Evolutionary conservation across 1,139 yeast genomes (phyloP).

Genomic region (Blastobotrys indianensis): DNA sequence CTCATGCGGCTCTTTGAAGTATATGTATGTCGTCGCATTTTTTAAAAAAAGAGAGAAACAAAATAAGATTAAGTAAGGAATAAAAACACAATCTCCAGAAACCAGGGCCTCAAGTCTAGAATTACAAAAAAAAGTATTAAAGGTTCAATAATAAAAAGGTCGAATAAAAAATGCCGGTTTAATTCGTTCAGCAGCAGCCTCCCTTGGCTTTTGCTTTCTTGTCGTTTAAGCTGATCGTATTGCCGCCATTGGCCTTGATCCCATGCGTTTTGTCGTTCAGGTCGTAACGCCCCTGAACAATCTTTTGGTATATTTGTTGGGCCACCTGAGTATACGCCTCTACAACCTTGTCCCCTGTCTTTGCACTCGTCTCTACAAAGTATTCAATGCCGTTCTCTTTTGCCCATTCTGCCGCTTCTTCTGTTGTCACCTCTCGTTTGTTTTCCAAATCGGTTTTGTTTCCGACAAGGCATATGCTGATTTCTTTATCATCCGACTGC

Average conservation of each 20-base stretch:
- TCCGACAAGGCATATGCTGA: constrained; percentile 85
- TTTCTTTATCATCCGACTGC: constrained; percentile 70
- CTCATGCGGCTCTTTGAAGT: not conserved
- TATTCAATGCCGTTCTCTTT: constrained; percentile 82
- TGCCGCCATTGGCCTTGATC: constrained; percentile 24
- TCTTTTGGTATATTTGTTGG: constrained; percentile 47
- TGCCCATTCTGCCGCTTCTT: constrained; percentile 77
- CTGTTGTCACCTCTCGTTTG: constrained; percentile 69
- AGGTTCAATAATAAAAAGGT: too few species aligned
- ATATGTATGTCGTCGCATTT: not conserved
- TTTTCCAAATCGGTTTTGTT: constrained; percentile 73
- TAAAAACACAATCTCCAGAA: not conserved
- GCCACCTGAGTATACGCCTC: constrained; percentile 86
- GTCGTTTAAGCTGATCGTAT: constrained; percentile 21
- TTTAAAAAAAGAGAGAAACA: not conserved
- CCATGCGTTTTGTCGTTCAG: constrained; percentile 29
- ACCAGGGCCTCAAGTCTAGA: not conserved
- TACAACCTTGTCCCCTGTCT: constrained; percentile 81
- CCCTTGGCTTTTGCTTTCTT: not conserved
- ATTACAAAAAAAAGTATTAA: not conserved
- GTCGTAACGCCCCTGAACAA: constrained; percentile 30
- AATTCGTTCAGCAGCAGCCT: too few species aligned
- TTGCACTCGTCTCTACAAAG: constrained; percentile 88
- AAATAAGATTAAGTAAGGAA: not conserved
- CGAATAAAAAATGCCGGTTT: too few species aligned